These are phyloP conservation scores for Fonsecaea erecta DNA, from an alignment of 2,329 filamentous ascomycete genomes.

Conservation along the genomic window DNA sequence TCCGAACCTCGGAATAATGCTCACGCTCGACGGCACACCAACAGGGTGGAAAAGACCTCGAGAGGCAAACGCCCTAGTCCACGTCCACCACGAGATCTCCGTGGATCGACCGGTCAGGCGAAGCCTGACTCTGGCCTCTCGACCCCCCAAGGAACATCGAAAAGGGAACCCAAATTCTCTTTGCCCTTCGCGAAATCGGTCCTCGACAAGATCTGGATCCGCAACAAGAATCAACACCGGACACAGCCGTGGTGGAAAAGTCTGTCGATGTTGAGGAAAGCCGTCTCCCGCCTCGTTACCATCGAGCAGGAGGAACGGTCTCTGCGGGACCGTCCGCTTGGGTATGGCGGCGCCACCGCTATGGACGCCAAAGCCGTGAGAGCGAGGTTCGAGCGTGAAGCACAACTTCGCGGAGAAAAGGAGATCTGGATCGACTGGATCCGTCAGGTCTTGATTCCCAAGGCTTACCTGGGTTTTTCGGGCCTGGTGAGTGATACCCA, in stretches of 20 bases:
- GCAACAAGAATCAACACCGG: constrained; percentile 91
- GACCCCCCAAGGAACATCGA: background rate
- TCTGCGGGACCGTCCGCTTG: background rate
- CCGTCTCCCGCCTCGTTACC: constrained; percentile 61
- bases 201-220: constrained; percentile 42
- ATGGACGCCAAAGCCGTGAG: constrained; percentile 41
- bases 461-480: constrained; percentile 61
- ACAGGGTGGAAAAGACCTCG: background rate
- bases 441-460: constrained; percentile 48
- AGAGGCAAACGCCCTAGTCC: background rate
- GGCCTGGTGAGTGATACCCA: constrained; percentile 73
- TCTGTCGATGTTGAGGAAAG: constrained; percentile 73
- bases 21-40: background rate
- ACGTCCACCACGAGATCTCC: constrained; percentile 14
- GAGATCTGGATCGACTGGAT: constrained; percentile 46
- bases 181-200: constrained; percentile 17
- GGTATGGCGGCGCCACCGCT: background rate
- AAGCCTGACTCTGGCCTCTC: background rate
- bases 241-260: constrained; percentile 79
- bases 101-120: background rate
- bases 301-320: constrained; percentile 36
- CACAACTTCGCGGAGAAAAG: constrained; percentile 42
- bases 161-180: background rate
- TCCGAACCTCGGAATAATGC: background rate
- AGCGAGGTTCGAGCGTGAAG: constrained; percentile 50